These are phyloP conservation scores for Tetrahymena malaccensis DNA, from an alignment of 73 alveolate genomes.

Conservation along the genomic window DNA sequence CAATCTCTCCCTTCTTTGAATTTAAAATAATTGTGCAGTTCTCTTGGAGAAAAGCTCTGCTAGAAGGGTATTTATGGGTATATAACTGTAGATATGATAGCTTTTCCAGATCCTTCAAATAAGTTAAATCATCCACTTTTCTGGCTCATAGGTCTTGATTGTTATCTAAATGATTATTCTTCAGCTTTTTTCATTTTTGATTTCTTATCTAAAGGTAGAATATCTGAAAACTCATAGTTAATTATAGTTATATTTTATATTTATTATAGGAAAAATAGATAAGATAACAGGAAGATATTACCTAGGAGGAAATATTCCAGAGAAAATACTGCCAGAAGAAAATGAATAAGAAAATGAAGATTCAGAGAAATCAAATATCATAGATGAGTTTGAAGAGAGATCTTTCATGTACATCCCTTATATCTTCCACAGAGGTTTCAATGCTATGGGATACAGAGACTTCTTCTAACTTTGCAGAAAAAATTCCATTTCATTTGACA, in stretches of 20 bases:
- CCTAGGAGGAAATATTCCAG: conserved; percentile 5
- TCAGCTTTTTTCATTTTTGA: conserved; percentile 64
- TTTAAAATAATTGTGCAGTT: conserved; percentile 53
- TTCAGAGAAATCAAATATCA: neutral
- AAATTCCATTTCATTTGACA: conserved; percentile 69
- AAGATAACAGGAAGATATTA: conserved; percentile 63
- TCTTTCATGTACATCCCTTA: conserved; percentile 55
- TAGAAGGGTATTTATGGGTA: conserved; percentile 62
- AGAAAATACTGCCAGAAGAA: neutral
- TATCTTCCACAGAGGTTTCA: conserved; percentile 67
- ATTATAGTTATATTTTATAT: neutral
- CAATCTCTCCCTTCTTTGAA: conserved; percentile 65
- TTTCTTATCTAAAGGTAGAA: conserved; percentile 67
- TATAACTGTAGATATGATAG: conserved; percentile 61
- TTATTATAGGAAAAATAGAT: conserved; percentile 76
- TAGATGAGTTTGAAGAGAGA: conserved; percentile 4
- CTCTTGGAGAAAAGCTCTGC: conserved; percentile 61
- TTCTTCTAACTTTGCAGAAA: conserved; percentile 78
- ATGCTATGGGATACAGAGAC: conserved; percentile 54
- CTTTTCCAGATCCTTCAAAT: conserved; percentile 72
- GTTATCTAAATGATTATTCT: conserved; percentile 56
- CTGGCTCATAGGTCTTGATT: conserved; percentile 74
- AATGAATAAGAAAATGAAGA: neutral
- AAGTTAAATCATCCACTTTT: conserved; percentile 69
- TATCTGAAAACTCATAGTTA: neutral